Percentiles rank a stretch among this genome's conserved stretches.
Conservation (phyloP, 805 yeast species). For the Zygosaccharomyces rouxii region DNA sequence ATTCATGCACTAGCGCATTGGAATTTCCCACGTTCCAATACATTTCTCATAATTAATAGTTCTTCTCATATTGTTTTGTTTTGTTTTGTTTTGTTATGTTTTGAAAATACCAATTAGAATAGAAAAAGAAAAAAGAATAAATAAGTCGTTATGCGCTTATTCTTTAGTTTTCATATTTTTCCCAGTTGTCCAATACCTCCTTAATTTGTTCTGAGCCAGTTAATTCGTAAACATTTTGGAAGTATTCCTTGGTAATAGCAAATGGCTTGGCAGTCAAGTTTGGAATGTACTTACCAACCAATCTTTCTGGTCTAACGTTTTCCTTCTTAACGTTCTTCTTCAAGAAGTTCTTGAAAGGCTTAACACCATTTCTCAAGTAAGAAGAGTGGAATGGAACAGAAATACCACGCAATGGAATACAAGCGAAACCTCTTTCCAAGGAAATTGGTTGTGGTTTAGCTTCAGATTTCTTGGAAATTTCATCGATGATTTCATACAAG, state of each 20-base stretch:
- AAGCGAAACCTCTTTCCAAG: slow-evolving; percentile 95
- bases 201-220: slow-evolving; percentile 91
- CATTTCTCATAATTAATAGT: not conserved
- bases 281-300: slow-evolving; percentile 95
- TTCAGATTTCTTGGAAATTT: slow-evolving; percentile 71
- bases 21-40: slow-evolving; percentile 12
- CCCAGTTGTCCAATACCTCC: slow-evolving; percentile 93
- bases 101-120: not conserved
- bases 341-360: slow-evolving; percentile 97
- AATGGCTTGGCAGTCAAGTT: slow-evolving; percentile 98
- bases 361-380: slow-evolving; percentile 97
- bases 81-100: not conserved
- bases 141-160: not conserved
- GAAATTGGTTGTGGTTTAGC: slow-evolving; percentile 97
- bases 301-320: slow-evolving; percentile 90
- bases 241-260: slow-evolving; percentile 91
- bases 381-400: slow-evolving; percentile 99
- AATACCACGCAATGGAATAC: slow-evolving; percentile 96
- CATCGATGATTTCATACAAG: slow-evolving; percentile 79
- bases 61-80: not conserved
- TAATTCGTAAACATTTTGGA: slow-evolving; percentile 89
- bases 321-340: slow-evolving; percentile 92
- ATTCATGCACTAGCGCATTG: not conserved
- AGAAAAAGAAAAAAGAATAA: not conserved
- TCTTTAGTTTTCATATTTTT: slow-evolving; percentile 49